A percentile compares a stretch with the other conserved stretches of the same genome.
Evolutionary conservation across 768 basidiomycete species (phyloP).

Genomic region (Lactifluus subvellereus): DNA sequence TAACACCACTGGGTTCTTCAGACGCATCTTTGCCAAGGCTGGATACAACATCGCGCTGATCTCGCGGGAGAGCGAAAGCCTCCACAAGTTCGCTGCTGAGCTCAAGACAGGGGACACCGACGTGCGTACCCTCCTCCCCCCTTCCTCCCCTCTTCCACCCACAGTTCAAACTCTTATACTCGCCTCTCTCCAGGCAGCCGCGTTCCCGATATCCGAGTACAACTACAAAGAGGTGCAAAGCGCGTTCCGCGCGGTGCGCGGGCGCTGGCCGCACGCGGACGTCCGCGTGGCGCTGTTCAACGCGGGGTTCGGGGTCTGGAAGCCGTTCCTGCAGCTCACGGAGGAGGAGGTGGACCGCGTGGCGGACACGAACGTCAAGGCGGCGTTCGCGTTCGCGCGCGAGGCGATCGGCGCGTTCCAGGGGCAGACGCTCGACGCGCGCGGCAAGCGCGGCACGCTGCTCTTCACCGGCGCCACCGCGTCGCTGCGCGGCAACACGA

Average conservation of each 20-base stretch:
- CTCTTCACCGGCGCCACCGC: constrained; percentile 44
- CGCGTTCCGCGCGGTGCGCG: constrained; percentile 33
- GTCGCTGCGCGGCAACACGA: constrained; percentile 35
- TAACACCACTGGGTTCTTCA: constrained; percentile 10
- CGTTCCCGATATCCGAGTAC: constrained; percentile 36
- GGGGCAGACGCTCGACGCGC: constrained; percentile 29
- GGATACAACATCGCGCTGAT: constrained; percentile 41
- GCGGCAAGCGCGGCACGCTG: constrained; percentile 37
- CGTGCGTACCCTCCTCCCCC: constrained; percentile 23
- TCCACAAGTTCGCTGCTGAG: constrained; percentile 33
- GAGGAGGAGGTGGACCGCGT: constrained; percentile 32
- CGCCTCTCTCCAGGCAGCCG: constrained; percentile 32
- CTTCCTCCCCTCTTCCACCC: neutral
- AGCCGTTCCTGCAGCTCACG: constrained; percentile 37
- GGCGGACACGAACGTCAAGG: constrained; percentile 33
- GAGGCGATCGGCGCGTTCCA: constrained; percentile 34
- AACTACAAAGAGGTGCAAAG: constrained; percentile 28
- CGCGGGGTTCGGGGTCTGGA: constrained; percentile 34
- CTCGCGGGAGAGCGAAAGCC: constrained; percentile 32
- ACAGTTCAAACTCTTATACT: neutral
- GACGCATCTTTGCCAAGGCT: constrained; percentile 35
- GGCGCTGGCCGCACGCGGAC: constrained; percentile 31
- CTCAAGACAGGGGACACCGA: constrained; percentile 35
- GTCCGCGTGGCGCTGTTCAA: constrained; percentile 40
- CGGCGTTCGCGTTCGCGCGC: constrained; percentile 37